Evolutionary conservation across 495 filamentous ascomycete genomes (phyloP), one percentile per base, ranked within the genome.

Genomic region (Xylaria venustula): DNA sequence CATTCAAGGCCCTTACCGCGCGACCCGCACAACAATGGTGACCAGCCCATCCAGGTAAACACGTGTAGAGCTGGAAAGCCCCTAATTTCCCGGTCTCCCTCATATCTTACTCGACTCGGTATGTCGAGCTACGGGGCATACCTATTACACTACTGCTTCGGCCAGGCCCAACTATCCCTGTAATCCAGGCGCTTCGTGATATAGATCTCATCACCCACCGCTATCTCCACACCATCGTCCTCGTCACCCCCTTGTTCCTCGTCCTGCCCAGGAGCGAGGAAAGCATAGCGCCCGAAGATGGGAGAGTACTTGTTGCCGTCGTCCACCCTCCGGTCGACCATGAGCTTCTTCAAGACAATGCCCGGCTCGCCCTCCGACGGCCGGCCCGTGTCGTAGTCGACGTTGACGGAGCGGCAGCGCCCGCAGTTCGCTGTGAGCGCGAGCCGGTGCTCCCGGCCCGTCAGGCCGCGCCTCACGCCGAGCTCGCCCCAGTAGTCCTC

Each of bases 401-500:
- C 84, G 75, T 96, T 95, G 63, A 96, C 71, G 55, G 87, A 90
- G 46, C 74, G 71, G 68, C 93, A 97, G 14, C 93, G 78, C n/a
- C 79, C 80, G 70, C 92, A 97, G 68, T 96, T 96, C 23, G 86
- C 87, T 34, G 87, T 91, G 53, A 93, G 68, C 7, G 83, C 67
- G 5, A 94, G 73, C 2, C 56, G 58, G 23, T 64, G 60, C 56
- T 83, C 82, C 3, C 75, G n/a, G 19, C 48, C 58, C 8, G 14
- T 46, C n/a, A n/a, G n/a, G 8, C 45, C 28, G 14, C 41, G 11
- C 3, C 65, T 50, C 23, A 91, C 65, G 2, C 62, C 60, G 28
- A 91, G 67, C 67, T 89, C 87, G 9, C 78, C 85, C 93, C 93
- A 98, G 69, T 83, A 94, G 63, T 97, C 93, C 67, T 98, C 93